A percentile compares a stretch with the other conserved stretches of the same genome.
phyloP scores from a whole-genome alignment of 345 rosid genomes.

The Salix koriyanagi region DNA sequence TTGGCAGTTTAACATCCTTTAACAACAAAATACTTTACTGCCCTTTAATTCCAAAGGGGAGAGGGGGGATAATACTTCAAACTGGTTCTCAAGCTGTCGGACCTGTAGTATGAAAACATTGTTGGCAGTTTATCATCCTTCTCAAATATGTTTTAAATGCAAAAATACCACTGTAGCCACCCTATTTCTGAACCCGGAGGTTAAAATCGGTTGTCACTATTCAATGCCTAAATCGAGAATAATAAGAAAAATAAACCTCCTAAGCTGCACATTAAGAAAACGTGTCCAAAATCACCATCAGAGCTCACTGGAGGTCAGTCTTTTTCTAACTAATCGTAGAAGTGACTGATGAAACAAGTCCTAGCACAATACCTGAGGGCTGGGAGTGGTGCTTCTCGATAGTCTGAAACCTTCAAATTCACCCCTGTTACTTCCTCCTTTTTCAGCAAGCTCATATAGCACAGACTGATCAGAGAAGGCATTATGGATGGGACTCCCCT shows the following conservation, averaged over 20 bases:
- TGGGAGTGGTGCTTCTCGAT: slow-evolving; percentile 51
- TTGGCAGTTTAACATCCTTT: too few species aligned
- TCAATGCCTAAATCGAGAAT: not conserved
- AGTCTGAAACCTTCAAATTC: slow-evolving; percentile 49
- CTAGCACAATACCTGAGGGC: slow-evolving; percentile 51
- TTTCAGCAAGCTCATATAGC: slow-evolving; percentile 25
- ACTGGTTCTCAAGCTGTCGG: not conserved
- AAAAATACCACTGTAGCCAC: not conserved
- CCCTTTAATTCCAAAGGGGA: not conserved
- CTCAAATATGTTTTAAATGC: not conserved
- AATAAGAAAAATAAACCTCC: not conserved
- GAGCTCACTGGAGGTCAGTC: too few species aligned
- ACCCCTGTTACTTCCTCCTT: slow-evolving; percentile 28
- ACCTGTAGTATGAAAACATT: not conserved
- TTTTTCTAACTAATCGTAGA: not conserved
- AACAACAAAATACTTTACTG: too few species aligned
- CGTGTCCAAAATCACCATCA: too few species aligned
- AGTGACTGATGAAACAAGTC: not conserved
- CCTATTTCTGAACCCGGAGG: not conserved
- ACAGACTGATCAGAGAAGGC: slow-evolving; percentile 32
- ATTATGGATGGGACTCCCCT: slow-evolving; percentile 34
- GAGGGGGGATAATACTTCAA: not conserved
- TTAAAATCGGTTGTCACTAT: not conserved
- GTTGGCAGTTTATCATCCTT: not conserved
- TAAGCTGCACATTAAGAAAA: too few species aligned